Conservation (phyloP, 2,329 filamentous ascomycete species). For the Aspergillus persii region DNA sequence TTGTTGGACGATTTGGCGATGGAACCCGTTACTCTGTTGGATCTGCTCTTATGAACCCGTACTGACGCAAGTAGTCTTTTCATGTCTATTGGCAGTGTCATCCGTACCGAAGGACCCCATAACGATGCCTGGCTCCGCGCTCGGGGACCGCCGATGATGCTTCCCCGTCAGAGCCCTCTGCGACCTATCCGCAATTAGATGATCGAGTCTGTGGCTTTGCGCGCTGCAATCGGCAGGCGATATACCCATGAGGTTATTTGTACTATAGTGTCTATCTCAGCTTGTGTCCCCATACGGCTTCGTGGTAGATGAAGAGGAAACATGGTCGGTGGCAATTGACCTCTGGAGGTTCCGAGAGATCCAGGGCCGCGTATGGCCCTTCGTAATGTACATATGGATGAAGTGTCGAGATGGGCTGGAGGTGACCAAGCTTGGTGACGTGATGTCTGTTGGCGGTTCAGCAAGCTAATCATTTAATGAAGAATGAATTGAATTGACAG, state of each 20-base stretch:
- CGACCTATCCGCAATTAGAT: constrained; percentile 32
- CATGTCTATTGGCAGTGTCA: constrained; percentile 97
- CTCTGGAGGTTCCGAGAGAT: not conserved
- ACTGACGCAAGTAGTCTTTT: constrained; percentile 65
- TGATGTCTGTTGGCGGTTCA: constrained; percentile 15
- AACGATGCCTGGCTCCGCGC: constrained; percentile 73
- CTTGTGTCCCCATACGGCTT: constrained; percentile 4
- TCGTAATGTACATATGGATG: constrained; percentile 21
- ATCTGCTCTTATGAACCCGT: not conserved
- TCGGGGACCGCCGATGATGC: constrained; percentile 70
- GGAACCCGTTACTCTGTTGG: not conserved
- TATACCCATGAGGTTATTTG: constrained; percentile 18
- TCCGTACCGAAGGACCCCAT: constrained; percentile 83
- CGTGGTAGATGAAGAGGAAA: constrained; percentile 3
- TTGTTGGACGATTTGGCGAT: not conserved
- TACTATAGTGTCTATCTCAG: constrained; percentile 29
- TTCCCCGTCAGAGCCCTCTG: constrained; percentile 46
- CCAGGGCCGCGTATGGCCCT: constrained; percentile 2
- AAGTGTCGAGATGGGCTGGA: constrained; percentile 4
- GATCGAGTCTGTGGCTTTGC: not conserved
- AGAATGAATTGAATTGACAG: constrained; percentile 5
- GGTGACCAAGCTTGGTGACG: constrained; percentile 11
- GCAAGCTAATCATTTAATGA: constrained; percentile 20
- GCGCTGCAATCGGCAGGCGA: not conserved
- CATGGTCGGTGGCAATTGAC: not conserved